Evolutionary conservation across 2,329 filamentous ascomycete genomes (phyloP).

Genomic region (Botrytis elliptica): DNA sequence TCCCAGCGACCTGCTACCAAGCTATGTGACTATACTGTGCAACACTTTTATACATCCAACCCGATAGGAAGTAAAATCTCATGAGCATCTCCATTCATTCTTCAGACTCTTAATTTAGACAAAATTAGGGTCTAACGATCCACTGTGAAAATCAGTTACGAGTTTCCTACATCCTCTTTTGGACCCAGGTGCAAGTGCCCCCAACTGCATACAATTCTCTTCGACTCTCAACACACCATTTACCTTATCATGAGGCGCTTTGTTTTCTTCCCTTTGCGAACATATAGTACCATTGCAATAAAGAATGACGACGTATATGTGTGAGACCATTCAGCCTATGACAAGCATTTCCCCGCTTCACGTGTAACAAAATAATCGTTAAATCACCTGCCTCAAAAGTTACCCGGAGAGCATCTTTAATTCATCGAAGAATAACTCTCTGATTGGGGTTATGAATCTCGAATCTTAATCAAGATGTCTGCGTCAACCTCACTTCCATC

Average conservation of each 20-base stretch:
- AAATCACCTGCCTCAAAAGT: not conserved
- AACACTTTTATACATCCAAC: not conserved
- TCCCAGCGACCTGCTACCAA: no score
- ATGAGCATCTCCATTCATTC: no score
- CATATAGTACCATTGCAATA: no score
- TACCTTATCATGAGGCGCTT: not conserved
- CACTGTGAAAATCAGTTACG: no score
- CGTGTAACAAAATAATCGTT: not conserved
- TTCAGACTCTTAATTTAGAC: no score
- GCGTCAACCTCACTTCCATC: not conserved
- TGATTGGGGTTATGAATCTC: no score
- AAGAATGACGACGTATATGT: not conserved
- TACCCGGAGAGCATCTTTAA: no score
- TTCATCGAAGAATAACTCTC: not conserved
- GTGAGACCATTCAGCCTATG: no score
- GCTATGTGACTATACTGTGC: not conserved
- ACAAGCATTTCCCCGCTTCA: not conserved
- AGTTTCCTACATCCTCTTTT: not conserved
- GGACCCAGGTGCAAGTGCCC: no score
- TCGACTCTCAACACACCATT: not conserved
- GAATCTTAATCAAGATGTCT: not conserved
- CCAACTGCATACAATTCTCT: not conserved
- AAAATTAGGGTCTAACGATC: no score
- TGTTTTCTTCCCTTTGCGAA: not conserved
- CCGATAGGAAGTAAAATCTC: no score